Evolutionary conservation across 169 alveolate genomes (phyloP).

Genomic region (Perkinsus olseni): DNA sequence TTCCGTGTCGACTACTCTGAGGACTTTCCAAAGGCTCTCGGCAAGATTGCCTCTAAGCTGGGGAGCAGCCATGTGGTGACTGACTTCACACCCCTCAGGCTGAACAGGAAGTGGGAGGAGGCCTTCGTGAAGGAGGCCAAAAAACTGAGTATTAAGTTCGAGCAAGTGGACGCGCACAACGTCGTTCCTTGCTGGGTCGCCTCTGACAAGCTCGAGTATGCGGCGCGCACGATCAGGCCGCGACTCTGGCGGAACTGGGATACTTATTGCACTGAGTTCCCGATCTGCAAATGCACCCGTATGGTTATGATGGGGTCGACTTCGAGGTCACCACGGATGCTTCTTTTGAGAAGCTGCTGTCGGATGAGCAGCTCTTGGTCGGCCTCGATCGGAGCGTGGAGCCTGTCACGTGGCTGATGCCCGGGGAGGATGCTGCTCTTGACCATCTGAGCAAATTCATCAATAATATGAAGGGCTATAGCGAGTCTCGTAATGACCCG

Average conservation of each 20-base stretch:
- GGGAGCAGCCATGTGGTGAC: background rate
- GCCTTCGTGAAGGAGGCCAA: background rate
- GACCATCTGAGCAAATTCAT: background rate
- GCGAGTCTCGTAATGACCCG: slow-evolving; percentile 21
- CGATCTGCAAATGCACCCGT: background rate
- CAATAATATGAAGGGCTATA: slow-evolving; percentile 16
- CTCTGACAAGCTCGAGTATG: slow-evolving; percentile 36
- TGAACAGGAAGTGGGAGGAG: background rate
- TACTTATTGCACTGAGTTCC: background rate
- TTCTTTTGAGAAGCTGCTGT: background rate
- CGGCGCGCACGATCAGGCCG: slow-evolving; percentile 12
- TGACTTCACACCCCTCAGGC: background rate
- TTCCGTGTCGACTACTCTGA: background rate
- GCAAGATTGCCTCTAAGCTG: background rate
- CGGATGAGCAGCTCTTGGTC: background rate
- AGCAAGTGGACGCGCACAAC: slow-evolving; percentile 46
- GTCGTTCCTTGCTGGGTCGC: slow-evolving; percentile 46
- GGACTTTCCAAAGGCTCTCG: background rate
- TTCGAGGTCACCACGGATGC: background rate
- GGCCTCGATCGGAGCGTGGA: background rate
- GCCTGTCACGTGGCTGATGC: background rate
- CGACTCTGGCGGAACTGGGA: background rate
- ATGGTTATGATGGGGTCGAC: background rate
- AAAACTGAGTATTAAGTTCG: background rate
- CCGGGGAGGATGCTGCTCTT: background rate